Base-by-base conservation (phyloP, 2,329 filamentous ascomycete species). In the Microsporum canis region DNA sequence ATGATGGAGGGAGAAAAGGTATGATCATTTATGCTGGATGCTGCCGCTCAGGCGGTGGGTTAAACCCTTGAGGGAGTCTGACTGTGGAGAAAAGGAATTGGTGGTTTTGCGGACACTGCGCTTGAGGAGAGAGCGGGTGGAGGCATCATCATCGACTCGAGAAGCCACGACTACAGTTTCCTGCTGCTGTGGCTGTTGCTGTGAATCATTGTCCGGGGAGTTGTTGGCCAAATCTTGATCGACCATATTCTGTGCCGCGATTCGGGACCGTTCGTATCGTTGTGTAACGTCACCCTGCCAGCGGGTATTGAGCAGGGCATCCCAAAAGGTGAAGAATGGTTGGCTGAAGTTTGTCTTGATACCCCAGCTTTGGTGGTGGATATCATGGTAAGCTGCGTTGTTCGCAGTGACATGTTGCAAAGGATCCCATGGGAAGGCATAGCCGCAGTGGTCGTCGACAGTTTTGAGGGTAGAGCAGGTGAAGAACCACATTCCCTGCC, bases 291-390 rank as follows among this genome's bases (percentile, higher is more conserved):
- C 84, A 65, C 78, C 85, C 63, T 82, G 84, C 86, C 91, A 96
- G 74, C 84, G 88, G 29, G 94, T 99, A 58, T 86, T 85, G 27
- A 96, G 79, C 33, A 91, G 71, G 55, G 83, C 80, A 72, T 99
- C 94, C 90, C 94, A 97, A 76, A 96, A 91, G 56, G 88, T 96
- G 77, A 97, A 96, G 66, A 77, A 78, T n/a, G 76, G 75, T 60
- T 79, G 76, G 6, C 75, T 77, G 61, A 77, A 79, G 64, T 78
- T 77, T 57, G 76, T 79, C 70, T 97, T 99, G 81, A 99, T 96
- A 61, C 94, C 94, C 91, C 92, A 97, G 75, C 89, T 95, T 76
- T 99, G 94, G 77, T 99, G 94, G 76, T 99, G 94, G 62, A 99
- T 92, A 71, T 99, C 94, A 71, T 99, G 94, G 75, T 97, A 99